These are phyloP conservation scores for Sugiyamaella castrensis DNA, from an alignment of 1,139 yeast species.

Conservation along the genomic window DNA sequence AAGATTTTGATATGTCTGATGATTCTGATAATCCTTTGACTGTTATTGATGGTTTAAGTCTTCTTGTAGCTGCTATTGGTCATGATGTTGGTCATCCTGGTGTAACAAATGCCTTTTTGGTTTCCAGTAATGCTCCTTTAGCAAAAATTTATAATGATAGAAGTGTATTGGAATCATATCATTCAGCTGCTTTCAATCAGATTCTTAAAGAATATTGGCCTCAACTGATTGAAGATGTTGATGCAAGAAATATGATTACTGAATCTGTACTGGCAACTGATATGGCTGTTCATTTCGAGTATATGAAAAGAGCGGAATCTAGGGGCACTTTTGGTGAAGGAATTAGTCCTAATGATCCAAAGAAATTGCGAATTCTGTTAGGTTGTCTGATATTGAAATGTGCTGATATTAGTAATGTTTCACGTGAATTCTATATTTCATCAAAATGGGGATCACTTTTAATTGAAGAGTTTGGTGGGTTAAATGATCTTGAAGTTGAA, in stretches of 20 bases:
- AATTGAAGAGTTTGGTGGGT: slow-evolving; percentile 72
- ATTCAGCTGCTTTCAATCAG: slow-evolving; percentile 65
- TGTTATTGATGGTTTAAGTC: slow-evolving; percentile 51
- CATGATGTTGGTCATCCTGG: slow-evolving; percentile 98
- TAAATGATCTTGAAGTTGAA: slow-evolving; percentile 50
- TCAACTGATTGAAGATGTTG: slow-evolving; percentile 34
- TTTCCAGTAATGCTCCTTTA: slow-evolving; percentile 60
- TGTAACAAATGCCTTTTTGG: slow-evolving; percentile 73
- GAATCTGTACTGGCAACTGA: slow-evolving; percentile 76
- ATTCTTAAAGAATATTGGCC: slow-evolving; percentile 68
- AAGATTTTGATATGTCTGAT: no score
- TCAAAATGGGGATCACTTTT: slow-evolving; percentile 84
- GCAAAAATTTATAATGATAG: slow-evolving; percentile 59
- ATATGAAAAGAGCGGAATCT: slow-evolving; percentile 46
- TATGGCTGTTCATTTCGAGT: slow-evolving; percentile 85
- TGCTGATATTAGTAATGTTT: slow-evolving; percentile 91
- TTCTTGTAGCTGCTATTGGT: slow-evolving; percentile 82
- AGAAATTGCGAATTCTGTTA: slow-evolving; percentile 40
- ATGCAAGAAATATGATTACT: slow-evolving; percentile 25
- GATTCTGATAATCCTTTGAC: slow-evolving; percentile 5
- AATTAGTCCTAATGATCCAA: background rate
- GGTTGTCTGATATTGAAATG: slow-evolving; percentile 76
- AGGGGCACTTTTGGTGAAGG: slow-evolving; percentile 4
- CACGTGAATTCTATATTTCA: slow-evolving; percentile 72
- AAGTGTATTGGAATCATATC: slow-evolving; percentile 81